Evolutionary conservation across 129 eudicot genomes (phyloP).

Genomic region (Daucus carota): DH1_v3.0 NC_030386.2:25464501-25465000

Average conservation of each 20-base stretch:
- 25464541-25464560: slow-evolving; percentile 92
- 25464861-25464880: neutral
- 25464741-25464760: neutral
- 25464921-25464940: neutral
- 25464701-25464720: neutral
- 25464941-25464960: neutral
- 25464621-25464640: no score
- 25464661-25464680: no score
- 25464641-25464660: neutral
- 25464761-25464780: neutral
- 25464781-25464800: neutral
- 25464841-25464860: neutral
- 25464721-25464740: neutral
- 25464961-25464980: neutral
- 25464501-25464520: slow-evolving; percentile 62
- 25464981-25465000: neutral
- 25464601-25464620: slow-evolving; percentile 10
- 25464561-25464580: slow-evolving; percentile 83
- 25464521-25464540: slow-evolving; percentile 86
- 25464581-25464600: slow-evolving; percentile 42
- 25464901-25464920: neutral
- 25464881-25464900: neutral
- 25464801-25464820: neutral
- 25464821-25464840: neutral
- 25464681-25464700: neutral